Evolutionary conservation across 1,139 yeast genomes (phyloP).

Genomic region (Protomyces lactucae-debilis): DNA sequence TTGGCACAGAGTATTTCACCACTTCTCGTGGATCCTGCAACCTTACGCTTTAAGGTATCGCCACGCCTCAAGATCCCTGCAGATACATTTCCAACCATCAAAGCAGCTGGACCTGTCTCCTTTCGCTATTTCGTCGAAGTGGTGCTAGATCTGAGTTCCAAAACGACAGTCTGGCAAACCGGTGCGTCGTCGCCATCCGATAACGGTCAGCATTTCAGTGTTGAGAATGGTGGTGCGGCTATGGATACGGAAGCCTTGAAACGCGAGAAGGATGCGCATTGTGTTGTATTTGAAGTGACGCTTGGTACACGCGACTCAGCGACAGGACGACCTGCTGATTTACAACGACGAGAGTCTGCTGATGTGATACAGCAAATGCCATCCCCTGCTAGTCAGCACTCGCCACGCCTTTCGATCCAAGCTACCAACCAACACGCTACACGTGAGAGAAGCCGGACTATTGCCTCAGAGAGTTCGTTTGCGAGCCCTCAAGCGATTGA

Average conservation of each 20-base stretch:
- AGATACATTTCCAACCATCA: constrained; percentile 80
- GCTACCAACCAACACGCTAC: neutral
- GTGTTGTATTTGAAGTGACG: constrained; percentile 17
- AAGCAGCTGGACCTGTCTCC: constrained; percentile 61
- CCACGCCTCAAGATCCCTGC: constrained; percentile 70
- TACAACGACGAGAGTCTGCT: neutral
- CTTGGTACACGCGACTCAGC: constrained; percentile 16
- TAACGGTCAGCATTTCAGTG: neutral
- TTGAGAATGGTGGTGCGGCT: neutral
- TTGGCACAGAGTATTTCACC: constrained; percentile 73
- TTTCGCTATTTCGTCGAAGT: constrained; percentile 85
- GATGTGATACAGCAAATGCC: too few species aligned
- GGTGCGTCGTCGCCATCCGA: neutral
- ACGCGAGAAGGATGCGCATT: constrained; percentile 12
- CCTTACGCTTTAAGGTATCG: constrained; percentile 54
- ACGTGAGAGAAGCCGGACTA: neutral
- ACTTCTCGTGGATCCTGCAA: constrained; percentile 66
- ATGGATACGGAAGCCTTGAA: constrained; percentile 18
- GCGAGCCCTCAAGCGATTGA: neutral
- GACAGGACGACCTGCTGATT: neutral
- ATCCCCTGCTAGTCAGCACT: neutral
- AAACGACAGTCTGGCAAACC: constrained; percentile 31
- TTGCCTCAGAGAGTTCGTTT: neutral
- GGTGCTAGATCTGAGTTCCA: constrained; percentile 60
- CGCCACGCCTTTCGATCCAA: neutral